Conservation (phyloP, 768 basidiomycete genomes). For the Hebeloma cylindrosporum region DNA sequence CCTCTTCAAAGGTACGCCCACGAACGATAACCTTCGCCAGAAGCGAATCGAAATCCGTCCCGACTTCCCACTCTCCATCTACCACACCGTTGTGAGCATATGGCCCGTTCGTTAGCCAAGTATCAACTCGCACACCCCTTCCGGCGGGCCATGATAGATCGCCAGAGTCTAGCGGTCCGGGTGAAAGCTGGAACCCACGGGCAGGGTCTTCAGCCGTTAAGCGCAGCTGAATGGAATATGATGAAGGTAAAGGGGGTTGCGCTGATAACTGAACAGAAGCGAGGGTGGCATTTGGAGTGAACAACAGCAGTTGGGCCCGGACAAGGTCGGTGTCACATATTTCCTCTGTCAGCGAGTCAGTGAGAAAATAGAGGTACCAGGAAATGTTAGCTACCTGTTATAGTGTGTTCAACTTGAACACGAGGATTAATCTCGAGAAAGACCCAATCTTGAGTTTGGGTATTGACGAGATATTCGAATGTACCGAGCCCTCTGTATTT, state of each 20-base stretch:
- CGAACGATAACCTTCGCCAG: constrained; percentile 83
- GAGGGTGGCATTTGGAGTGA: constrained; percentile 59
- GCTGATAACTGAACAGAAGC: constrained; percentile 69
- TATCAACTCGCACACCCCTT: constrained; percentile 84
- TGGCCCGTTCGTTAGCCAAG: constrained; percentile 77
- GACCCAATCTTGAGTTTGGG: constrained; percentile 70
- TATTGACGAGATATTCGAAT: constrained; percentile 84
- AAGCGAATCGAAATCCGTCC: constrained; percentile 87
- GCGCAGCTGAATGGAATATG: constrained; percentile 84
- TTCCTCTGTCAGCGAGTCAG: constrained; percentile 56
- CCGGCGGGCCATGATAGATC: constrained; percentile 72
- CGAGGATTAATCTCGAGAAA: constrained; percentile 92
- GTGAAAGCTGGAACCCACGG: constrained; percentile 76
- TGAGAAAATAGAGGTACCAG: not conserved
- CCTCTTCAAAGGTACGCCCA: constrained; percentile 80
- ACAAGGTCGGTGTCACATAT: constrained; percentile 89
- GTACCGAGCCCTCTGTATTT: constrained; percentile 86
- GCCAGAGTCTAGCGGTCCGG: constrained; percentile 78
- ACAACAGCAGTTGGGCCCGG: constrained; percentile 86
- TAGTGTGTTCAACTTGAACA: constrained; percentile 92
- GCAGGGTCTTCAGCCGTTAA: constrained; percentile 88
- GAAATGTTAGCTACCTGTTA: constrained; percentile 61
- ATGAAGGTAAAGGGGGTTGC: constrained; percentile 66
- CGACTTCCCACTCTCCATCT: constrained; percentile 23
- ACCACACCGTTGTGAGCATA: constrained; percentile 38